Base-by-base conservation (phyloP, 1,139 yeast species). In the Debaryomyces psychrophilus region DNA sequence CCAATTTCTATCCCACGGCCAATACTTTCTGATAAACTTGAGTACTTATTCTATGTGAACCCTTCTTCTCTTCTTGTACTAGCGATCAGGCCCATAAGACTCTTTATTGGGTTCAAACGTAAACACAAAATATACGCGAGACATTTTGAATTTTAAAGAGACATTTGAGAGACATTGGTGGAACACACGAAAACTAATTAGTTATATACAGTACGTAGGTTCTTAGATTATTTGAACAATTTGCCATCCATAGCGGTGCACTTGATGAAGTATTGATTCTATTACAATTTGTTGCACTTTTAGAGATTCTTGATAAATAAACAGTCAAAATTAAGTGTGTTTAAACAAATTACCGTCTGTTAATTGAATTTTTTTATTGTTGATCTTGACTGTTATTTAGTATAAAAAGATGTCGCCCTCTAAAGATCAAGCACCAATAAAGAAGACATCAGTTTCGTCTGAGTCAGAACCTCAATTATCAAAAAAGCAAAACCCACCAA, bases 401-500 rank as follows among this genome's bases (percentile, higher is more conserved):
- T 35, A 25, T 17, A 27, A 29, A 44, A 48, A 20, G 20, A 60
- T 60, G 64, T 56, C 64, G 28, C 64, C 64, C 41, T 54, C 57
- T 34, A 61, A 59, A 55, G 64, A 63, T 44, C 52, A 50, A 49
- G 17, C 50, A 9, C 45, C 48, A 45, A 39, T 45, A 33, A 53
- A 55, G 25, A 49, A 50, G 35, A 44, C 48, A 33, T 41, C 44
- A 23, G 49, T 40, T 17, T 41, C 53, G 23, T 49, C 55, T 37
- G 60, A 55, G 40, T 41, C 55, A 12, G 50, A 31, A 17, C 44
- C 46, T 25, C 47, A 31, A 31, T 52, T 47, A 36, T 50, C 47
- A 43, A 46, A 54, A 37, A 61, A 71, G 58, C 69, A 74, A 44
- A 54, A 51, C 60, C 67, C 47, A 58, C 69, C 49, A 65, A 73